These are phyloP conservation scores for Skeletonema grethae DNA, from an alignment of 108 stramenopile genomes.

Conservation along the genomic window DNA sequence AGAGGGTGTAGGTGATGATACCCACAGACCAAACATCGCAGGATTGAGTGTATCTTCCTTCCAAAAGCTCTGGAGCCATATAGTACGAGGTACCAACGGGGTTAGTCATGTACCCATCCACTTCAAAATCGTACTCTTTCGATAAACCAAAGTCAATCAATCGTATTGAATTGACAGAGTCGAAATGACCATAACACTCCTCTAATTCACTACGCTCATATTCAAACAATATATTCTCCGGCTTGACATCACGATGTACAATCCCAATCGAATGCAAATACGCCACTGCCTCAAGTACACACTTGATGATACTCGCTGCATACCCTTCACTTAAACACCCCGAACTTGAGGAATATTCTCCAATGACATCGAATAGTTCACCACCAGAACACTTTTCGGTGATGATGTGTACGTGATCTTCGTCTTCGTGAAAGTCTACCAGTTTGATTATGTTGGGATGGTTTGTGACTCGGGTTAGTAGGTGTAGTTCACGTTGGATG, in stretches of 20 bases:
- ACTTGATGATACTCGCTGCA: slow-evolving; percentile 61
- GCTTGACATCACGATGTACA: slow-evolving; percentile 97
- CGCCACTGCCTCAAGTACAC: slow-evolving; percentile 63
- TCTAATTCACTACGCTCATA: slow-evolving; percentile 22
- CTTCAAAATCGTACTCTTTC: neutral
- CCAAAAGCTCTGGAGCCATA: slow-evolving; percentile 82
- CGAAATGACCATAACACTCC: no score
- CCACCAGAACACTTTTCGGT: slow-evolving; percentile 81
- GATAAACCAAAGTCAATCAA: slow-evolving; percentile 41
- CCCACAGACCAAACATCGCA: slow-evolving; percentile 91
- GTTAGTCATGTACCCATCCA: slow-evolving; percentile 58
- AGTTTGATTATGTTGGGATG: slow-evolving; percentile 49
- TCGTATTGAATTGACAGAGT: neutral
- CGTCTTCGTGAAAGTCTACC: slow-evolving; percentile 80
- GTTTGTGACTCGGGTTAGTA: slow-evolving; percentile 11
- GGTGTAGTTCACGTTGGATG: slow-evolving; percentile 24
- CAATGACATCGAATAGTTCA: slow-evolving; percentile 92
- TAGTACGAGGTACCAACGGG: slow-evolving; percentile 79
- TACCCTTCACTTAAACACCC: slow-evolving; percentile 80
- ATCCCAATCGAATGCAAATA: slow-evolving; percentile 93
- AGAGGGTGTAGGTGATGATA: slow-evolving; percentile 82
- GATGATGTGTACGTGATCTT: slow-evolving; percentile 60
- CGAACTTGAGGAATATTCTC: slow-evolving; percentile 59
- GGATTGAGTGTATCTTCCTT: slow-evolving; percentile 70
- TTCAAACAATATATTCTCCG: slow-evolving; percentile 82